A percentile compares a stretch with the other conserved stretches of the same genome.
phyloP scores from a whole-genome alignment of 441 rosid genomes.

The Brassica hybrid region DNA sequence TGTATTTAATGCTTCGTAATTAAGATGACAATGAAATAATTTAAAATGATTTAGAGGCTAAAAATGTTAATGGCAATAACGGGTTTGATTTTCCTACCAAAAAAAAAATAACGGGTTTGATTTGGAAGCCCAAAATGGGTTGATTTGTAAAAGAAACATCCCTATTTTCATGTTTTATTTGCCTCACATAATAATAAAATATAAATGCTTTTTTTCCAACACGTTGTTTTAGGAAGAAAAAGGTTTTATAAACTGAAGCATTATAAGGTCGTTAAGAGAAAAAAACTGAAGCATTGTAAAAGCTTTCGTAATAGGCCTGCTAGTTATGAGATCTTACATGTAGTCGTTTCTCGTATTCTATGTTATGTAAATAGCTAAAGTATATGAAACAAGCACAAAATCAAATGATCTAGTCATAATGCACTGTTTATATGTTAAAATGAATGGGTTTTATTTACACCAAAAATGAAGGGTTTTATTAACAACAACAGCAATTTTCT shows the following conservation, averaged over 20 bases:
- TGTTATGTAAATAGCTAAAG: neutral
- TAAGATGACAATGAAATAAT: slow-evolving; percentile 24
- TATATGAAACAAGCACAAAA: neutral
- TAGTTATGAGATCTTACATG: neutral
- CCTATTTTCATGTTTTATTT: neutral
- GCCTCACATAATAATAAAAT: neutral
- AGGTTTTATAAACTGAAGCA: neutral
- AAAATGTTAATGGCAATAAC: neutral
- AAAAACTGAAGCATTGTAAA: neutral
- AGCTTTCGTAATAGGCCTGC: no score
- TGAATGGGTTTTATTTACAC: neutral
- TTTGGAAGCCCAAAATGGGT: neutral
- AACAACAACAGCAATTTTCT: neutral
- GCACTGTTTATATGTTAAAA: neutral
- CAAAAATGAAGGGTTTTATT: neutral
- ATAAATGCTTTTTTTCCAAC: neutral
- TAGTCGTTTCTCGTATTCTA: neutral
- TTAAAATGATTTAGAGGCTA: slow-evolving; percentile 12
- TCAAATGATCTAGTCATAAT: neutral
- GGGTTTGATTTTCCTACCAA: no score
- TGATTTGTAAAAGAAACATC: neutral
- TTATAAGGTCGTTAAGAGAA: no score
- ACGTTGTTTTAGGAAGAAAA: neutral
- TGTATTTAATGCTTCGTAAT: slow-evolving; percentile 29
- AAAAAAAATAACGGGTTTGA: no score